These are phyloP conservation scores for Cantharellus anzutake DNA, from an alignment of 768 basidiomycete species.

Conservation along the genomic window DNA sequence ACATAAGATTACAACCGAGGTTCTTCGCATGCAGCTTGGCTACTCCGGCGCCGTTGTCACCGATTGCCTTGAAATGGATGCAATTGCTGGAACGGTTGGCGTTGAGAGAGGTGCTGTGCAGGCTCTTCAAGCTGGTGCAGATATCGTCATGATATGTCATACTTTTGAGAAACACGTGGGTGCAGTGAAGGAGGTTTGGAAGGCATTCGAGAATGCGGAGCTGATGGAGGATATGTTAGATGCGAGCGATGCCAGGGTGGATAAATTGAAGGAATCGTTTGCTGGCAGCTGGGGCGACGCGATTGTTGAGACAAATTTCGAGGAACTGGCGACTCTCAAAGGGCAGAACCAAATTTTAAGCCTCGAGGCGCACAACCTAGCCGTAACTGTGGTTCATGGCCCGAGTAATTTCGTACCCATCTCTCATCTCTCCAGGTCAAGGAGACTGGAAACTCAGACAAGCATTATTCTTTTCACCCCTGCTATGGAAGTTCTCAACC, in stretches of 20 bases:
- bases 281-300: slow-evolving; percentile 26
- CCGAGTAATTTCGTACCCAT: too few species aligned
- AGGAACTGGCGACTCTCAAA: too few species aligned
- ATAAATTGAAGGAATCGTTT: slow-evolving; percentile 31
- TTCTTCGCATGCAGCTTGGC: slow-evolving; percentile 31
- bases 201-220: slow-evolving; percentile 26
- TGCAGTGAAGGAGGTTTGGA: slow-evolving; percentile 32
- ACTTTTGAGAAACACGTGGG: slow-evolving; percentile 32
- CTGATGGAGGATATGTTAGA: slow-evolving; percentile 23
- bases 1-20: slow-evolving; percentile 27
- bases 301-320: too few species aligned
- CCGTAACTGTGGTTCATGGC: too few species aligned
- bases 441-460: too few species aligned
- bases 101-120: slow-evolving; percentile 34
- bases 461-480: too few species aligned
- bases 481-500: too few species aligned
- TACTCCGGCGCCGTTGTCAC: slow-evolving; percentile 47
- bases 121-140: slow-evolving; percentile 42
- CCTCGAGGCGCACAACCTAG: too few species aligned
- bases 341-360: too few species aligned
- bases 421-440: too few species aligned
- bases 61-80: slow-evolving; percentile 63
- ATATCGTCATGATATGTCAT: slow-evolving; percentile 62
- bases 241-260: slow-evolving; percentile 28
- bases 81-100: slow-evolving; percentile 33